A percentile compares a stretch with the other conserved stretches of the same genome.
phyloP scores from a whole-genome alignment of 345 rosid genomes.

The Rhodomyrtus tomentosa region DNA sequence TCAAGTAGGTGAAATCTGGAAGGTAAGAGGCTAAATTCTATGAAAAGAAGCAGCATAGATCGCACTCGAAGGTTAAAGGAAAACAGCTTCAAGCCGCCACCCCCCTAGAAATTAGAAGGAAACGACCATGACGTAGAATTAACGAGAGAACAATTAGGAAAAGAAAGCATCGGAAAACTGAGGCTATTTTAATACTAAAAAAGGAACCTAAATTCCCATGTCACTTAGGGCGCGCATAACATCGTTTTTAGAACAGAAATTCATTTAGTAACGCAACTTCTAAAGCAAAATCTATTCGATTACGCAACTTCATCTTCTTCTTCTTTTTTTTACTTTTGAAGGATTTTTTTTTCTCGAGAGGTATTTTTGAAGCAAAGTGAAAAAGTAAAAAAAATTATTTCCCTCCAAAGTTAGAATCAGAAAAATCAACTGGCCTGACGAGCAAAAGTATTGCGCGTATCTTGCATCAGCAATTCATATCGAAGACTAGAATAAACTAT shows the following conservation, averaged over 20 bases:
- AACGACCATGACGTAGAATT: not conserved
- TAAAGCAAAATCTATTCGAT: no score
- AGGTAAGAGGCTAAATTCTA: not conserved
- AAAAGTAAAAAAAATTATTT: no score
- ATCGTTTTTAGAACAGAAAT: no score
- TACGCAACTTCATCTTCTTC: no score
- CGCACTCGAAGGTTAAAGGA: not conserved
- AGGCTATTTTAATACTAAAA: not conserved
- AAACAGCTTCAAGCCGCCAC: not conserved
- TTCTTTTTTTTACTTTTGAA: no score
- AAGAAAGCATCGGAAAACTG: not conserved
- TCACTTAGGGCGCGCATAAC: not conserved
- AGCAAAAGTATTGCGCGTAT: not conserved
- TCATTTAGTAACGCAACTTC: no score
- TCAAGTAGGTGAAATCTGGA: not conserved
- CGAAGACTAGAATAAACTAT: not conserved
- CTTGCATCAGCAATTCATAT: not conserved
- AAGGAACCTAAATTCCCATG: not conserved
- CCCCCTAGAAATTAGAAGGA: not conserved
- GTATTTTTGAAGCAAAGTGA: no score
- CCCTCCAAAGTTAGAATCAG: no score
- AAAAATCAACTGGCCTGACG: no score
- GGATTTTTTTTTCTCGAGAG: no score
- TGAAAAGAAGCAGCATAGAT: not conserved
- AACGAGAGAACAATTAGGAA: not conserved